Conservation (phyloP, 1,284 basidiomycete species). For the Takashimella koratensis region DNA sequence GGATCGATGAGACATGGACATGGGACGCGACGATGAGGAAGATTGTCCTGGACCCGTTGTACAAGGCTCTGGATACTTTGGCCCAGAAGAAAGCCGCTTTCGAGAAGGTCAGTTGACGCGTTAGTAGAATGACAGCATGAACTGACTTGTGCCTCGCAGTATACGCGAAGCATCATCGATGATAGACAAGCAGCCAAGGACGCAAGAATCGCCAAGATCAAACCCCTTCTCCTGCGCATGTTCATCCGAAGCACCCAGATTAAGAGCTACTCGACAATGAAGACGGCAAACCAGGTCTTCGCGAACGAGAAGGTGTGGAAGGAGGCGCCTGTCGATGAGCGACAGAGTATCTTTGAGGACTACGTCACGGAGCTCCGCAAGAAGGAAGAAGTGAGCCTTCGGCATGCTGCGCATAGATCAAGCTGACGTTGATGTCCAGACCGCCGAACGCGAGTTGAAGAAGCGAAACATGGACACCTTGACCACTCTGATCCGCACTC, state of each 20-base stretch:
- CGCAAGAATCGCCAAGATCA: conserved; percentile 70
- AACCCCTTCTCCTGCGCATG: conserved; percentile 77
- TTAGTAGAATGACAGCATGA: no score
- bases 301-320: conserved; percentile 82
- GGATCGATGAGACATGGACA: conserved; percentile 86
- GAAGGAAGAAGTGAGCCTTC: conserved; percentile 65
- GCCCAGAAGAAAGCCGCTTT: conserved; percentile 92
- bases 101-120: conserved; percentile 76
- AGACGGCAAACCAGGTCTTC: conserved; percentile 77
- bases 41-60: conserved; percentile 95
- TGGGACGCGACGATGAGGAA: conserved; percentile 99
- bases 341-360: conserved; percentile 81
- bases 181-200: conserved; percentile 77
- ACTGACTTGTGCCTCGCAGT: background rate
- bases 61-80: conserved; percentile 88
- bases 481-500: conserved; percentile 69
- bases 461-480: conserved; percentile 73
- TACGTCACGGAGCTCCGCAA: conserved; percentile 77
- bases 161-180: conserved; percentile 48
- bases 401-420: background rate
- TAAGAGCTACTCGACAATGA: conserved; percentile 81
- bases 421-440: conserved; percentile 50
- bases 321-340: conserved; percentile 75
- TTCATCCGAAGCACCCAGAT: conserved; percentile 77
- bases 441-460: conserved; percentile 69